Evolutionary conservation across 345 rosid genomes (phyloP).

Genomic region (Rhodamnia argentea): DNA sequence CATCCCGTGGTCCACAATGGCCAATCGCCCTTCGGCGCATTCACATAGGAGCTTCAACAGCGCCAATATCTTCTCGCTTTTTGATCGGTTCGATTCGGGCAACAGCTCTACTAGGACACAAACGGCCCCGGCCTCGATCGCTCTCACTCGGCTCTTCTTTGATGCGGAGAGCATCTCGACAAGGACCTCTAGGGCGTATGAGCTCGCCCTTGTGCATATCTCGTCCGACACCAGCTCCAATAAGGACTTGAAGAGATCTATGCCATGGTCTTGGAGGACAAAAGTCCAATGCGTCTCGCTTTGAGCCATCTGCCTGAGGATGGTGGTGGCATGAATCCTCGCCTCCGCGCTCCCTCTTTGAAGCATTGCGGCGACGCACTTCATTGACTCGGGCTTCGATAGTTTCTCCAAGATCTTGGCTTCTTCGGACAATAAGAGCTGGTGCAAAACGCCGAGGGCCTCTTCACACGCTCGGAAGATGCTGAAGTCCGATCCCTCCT

Average conservation of each 20-base stretch:
- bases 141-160: conserved; percentile 13
- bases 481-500: conserved; percentile 8
- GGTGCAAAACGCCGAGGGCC: conserved; percentile 16
- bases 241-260: conserved; percentile 22
- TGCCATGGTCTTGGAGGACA: conserved; percentile 12
- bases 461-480: conserved; percentile 19
- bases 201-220: conserved; percentile 22
- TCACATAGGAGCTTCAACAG: conserved; percentile 20
- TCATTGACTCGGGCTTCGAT: conserved; percentile 7
- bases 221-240: conserved; percentile 26
- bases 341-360: conserved; percentile 27
- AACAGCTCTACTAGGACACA: conserved; percentile 21
- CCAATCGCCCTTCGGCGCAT: conserved; percentile 22
- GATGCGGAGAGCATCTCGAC: conserved; percentile 8
- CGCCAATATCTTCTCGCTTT: conserved; percentile 16
- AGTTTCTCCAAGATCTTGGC: neutral
- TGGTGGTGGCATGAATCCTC: conserved; percentile 9
- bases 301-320: conserved; percentile 9
- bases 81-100: conserved; percentile 19
- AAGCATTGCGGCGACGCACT: conserved; percentile 12
- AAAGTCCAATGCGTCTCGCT: neutral
- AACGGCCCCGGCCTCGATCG: conserved; percentile 20
- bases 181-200: conserved; percentile 18
- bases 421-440: conserved; percentile 2
- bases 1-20: conserved; percentile 17